Evolutionary conservation across 331 rosid genomes (phyloP), one percentile per base, ranked within the genome.

Genomic region (Dryas integrifolia): DNA sequence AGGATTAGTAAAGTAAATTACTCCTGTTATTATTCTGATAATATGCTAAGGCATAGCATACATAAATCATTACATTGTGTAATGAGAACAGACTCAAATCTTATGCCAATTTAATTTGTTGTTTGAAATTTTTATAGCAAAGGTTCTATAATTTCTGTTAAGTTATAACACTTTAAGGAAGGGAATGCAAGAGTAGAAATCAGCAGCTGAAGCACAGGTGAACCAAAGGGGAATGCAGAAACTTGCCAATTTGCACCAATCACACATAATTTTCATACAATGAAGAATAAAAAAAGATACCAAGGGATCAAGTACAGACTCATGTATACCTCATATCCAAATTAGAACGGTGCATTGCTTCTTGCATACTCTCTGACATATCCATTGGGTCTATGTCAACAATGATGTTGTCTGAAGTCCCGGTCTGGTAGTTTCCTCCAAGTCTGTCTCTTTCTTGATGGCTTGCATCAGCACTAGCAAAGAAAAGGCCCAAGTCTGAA

Each of bases 341-440:
- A 84, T 88, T 95, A 5, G 98, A 95, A 67, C 98, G 98, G 73
- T 92, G 98, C 99, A 95, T 85, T 65, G 99, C 99, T 84, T 95
- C 99, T 87, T 95, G 99, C 97, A 95, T 90, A 75, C 98, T 85
- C 65, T 95, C 99, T 72, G 97, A 90, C 88, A 90, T 86, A 79
- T 95, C 99, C 99, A 95, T 90, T 67, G 97, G 92, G 77, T 95
- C 98, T 61, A 88, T 76, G 56, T 84, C 94, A 86, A 70, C 81
- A 80, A 73, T 30, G 57, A 62, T 46, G n/a, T 69, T 75, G 55
- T 83, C 81, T 58, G 91, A 74, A 75, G 75, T 85, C 74, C 73
- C 77, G 51, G 72, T 50, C 70, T 30, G 65, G 86, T 85, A 76
- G 81, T 66, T 84, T 69, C 79, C 97, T 65, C 93, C 92, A 39